Evolutionary conservation across 2,329 filamentous ascomycete genomes (phyloP).

Genomic region (Botrytis elliptica): DNA sequence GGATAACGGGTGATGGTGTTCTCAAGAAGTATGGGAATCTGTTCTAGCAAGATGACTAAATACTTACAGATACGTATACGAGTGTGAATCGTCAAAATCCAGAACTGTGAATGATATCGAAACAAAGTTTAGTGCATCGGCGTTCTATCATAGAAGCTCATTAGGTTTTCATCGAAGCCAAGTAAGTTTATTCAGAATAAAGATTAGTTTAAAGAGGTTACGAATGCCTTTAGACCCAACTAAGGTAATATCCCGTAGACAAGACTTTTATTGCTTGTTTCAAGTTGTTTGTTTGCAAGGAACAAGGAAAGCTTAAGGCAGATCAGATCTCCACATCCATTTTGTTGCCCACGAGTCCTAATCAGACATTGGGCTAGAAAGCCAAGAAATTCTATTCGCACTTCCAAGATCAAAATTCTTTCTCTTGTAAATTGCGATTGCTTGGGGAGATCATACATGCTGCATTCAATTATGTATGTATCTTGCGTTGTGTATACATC

Average conservation of each 20-base stretch:
- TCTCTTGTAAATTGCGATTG: background rate
- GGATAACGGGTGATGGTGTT: background rate
- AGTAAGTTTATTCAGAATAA: slow-evolving; percentile 1
- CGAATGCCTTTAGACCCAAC: background rate
- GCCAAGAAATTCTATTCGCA: slow-evolving; percentile 12
- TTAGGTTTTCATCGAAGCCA: background rate
- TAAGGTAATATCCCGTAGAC: background rate
- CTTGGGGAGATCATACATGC: background rate
- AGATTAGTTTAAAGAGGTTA: background rate
- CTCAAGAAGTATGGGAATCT: too few species aligned
- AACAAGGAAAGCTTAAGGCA: slow-evolving; percentile 12
- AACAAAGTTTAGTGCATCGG: slow-evolving; percentile 11
- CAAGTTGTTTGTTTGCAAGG: slow-evolving; percentile 2
- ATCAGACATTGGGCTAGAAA: background rate
- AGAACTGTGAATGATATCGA: background rate
- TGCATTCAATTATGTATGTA: background rate
- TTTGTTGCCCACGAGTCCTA: slow-evolving; percentile 7
- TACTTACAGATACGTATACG: background rate
- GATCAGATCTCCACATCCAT: slow-evolving; percentile 19
- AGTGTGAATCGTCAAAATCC: background rate
- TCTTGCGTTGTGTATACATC: too few species aligned
- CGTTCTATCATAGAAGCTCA: background rate
- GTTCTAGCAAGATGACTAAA: background rate
- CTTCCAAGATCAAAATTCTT: background rate
- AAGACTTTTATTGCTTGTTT: slow-evolving; percentile 7